Evolutionary conservation across 1,284 basidiomycete species (phyloP).

Genomic region (Heimioporus retisporus): DNA sequence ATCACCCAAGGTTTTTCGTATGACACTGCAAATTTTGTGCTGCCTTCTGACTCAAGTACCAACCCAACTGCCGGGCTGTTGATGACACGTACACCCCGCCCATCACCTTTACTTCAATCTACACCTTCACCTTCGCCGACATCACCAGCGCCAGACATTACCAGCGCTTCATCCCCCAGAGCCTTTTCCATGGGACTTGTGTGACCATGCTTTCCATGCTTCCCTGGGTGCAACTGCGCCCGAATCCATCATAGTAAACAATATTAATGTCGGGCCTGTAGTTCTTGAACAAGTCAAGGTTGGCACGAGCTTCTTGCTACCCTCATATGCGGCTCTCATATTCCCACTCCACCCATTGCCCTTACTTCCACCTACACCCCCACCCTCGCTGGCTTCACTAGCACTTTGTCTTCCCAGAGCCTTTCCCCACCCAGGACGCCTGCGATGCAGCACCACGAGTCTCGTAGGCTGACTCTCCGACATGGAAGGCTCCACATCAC

Average conservation of each 20-base stretch:
- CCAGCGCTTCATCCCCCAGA: slow-evolving; percentile 84
- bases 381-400: no score
- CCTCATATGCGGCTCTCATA: slow-evolving; percentile 95
- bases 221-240: slow-evolving; percentile 93
- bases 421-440: slow-evolving; percentile 60
- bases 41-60: no score
- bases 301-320: slow-evolving; percentile 89
- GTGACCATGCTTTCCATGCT: slow-evolving; percentile 95
- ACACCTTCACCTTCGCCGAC: no score
- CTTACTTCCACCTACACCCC: no score
- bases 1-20: no score
- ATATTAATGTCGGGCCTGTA: slow-evolving; percentile 99
- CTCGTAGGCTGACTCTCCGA: slow-evolving; percentile 60
- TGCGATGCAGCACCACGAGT: slow-evolving; percentile 79
- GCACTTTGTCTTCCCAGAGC: no score
- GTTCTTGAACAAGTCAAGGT: slow-evolving; percentile 87
- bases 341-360: slow-evolving; percentile 60
- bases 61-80: no score
- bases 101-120: no score
- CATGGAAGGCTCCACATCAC: slow-evolving; percentile 59
- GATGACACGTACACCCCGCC: no score
- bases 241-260: slow-evolving; percentile 97
- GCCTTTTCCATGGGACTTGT: slow-evolving; percentile 97
- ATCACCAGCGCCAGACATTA: no score
- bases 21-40: no score